These are phyloP conservation scores for Phytopythium montanum DNA, from an alignment of 352 stramenopile species.

Conservation along the genomic window DNA sequence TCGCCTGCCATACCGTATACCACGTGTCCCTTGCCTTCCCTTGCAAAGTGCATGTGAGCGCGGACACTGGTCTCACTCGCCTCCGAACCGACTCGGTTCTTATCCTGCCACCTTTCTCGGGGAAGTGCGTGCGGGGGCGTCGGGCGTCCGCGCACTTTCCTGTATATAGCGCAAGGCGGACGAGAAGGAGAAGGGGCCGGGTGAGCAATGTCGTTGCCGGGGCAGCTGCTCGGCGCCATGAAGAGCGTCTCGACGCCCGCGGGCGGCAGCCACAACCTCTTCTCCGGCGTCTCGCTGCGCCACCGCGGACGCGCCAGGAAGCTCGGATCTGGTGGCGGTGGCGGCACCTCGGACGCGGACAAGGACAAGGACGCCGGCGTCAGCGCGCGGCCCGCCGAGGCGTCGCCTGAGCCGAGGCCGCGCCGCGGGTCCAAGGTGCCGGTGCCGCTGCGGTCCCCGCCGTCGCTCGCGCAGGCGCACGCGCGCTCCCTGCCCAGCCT, in stretches of 20 bases:
- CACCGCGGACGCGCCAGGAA: conserved; percentile 13
- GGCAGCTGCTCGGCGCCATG: conserved; percentile 23
- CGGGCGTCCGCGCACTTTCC: no score
- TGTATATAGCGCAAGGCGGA: background rate
- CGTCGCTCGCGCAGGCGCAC: background rate
- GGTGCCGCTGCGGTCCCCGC: background rate
- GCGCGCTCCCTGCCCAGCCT: background rate
- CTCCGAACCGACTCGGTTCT: no score
- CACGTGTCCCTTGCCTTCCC: background rate
- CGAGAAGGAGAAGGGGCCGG: background rate
- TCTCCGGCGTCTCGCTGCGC: conserved; percentile 30
- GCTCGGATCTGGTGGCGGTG: background rate
- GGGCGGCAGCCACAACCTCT: conserved; percentile 19
- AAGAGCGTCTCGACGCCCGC: conserved; percentile 23
- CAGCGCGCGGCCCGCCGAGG: background rate
- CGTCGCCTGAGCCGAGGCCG: conserved; percentile 10
- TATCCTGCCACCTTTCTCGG: no score
- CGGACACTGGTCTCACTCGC: background rate
- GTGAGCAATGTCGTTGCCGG: conserved; percentile 7
- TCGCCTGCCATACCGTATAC: background rate
- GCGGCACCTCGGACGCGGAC: background rate
- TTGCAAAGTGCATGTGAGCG: conserved; percentile 2
- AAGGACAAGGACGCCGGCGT: no score
- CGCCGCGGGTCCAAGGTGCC: background rate
- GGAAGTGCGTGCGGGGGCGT: no score